A percentile compares a stretch with the other conserved stretches of the same genome.
Evolutionary conservation across 805 yeast genomes (phyloP).

Genomic region (Nakazawaea ishiwadae): DNA sequence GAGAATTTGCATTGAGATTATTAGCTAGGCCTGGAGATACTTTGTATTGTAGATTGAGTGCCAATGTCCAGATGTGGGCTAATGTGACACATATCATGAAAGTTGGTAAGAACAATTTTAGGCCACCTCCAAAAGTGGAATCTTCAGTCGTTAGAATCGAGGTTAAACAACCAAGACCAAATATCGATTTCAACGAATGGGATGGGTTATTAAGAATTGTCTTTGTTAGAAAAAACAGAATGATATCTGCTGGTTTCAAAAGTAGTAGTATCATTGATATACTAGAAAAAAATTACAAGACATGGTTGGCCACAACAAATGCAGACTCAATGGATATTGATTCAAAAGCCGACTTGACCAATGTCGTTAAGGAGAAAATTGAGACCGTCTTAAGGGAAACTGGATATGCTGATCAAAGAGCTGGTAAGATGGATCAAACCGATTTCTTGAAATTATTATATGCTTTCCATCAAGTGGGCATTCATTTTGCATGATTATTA

Average conservation of each 20-base stretch:
- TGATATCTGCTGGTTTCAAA: conserved; percentile 89
- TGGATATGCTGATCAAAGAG: conserved; percentile 77
- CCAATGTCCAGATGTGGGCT: conserved; percentile 99
- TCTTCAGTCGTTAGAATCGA: conserved; percentile 94
- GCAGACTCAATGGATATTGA: conserved; percentile 45
- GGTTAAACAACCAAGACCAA: conserved; percentile 90
- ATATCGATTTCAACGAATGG: conserved; percentile 92
- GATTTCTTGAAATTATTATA: conserved; percentile 83
- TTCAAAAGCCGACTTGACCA: conserved; percentile 33
- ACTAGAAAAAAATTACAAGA: conserved; percentile 81
- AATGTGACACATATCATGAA: conserved; percentile 97
- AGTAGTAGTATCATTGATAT: conserved; percentile 74
- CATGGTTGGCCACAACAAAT: conserved; percentile 55
- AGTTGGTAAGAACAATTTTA: conserved; percentile 92
- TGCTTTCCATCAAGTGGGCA: conserved; percentile 95
- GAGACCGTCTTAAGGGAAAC: conserved; percentile 73
- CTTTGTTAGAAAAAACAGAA: conserved; percentile 90
- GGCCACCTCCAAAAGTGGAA: conserved; percentile 98
- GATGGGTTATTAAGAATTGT: conserved; percentile 90
- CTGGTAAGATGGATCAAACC: conserved; percentile 92
- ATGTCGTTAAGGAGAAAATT: conserved; percentile 62
- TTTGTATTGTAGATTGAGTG: conserved; percentile 87
- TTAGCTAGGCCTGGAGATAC: conserved; percentile 97
- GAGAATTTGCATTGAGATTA: conserved; percentile 92
- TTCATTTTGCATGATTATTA: conserved; percentile 79